Percentiles rank a stretch among this genome's conserved stretches.
These are phyloP conservation scores for Arthrobotrys iridis DNA, from an alignment of 2,329 filamentous ascomycete species.

Conservation along the genomic window DNA sequence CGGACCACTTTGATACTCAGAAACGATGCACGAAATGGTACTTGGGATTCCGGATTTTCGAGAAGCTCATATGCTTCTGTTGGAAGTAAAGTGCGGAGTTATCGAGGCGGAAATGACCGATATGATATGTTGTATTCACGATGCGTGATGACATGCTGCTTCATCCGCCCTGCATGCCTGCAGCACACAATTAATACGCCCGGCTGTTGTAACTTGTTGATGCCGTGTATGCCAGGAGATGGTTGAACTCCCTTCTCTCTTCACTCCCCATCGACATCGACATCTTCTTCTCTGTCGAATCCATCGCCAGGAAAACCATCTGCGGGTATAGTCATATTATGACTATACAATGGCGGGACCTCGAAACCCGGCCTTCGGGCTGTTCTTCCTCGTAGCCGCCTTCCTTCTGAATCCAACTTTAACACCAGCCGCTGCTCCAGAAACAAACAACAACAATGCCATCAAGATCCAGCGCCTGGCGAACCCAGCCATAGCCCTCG, in stretches of 20 bases:
- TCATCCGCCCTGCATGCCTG: neutral
- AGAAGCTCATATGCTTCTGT: neutral
- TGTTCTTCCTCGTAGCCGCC: neutral
- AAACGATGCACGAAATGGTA: neutral
- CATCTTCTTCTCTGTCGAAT: neutral
- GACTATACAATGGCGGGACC: conserved; percentile 5
- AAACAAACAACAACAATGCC: neutral
- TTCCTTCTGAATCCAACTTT: neutral
- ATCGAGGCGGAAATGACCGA: too few relatives aligned
- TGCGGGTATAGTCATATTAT: neutral
- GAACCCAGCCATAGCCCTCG: conserved; percentile 18
- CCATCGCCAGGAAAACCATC: too few relatives aligned
- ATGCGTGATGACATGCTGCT: conserved; percentile 12
- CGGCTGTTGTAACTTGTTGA: neutral
- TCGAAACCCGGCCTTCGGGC: neutral
- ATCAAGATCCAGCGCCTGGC: neutral
- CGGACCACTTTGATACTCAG: neutral
- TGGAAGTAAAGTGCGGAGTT: neutral
- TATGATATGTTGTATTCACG: too few relatives aligned
- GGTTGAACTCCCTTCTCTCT: neutral
- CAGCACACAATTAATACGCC: too few relatives aligned
- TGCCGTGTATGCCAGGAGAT: neutral
- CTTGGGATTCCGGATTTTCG: neutral
- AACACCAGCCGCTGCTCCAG: neutral
- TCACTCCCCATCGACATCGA: neutral